Evolutionary conservation across 2,329 filamentous ascomycete species (phyloP), one percentile per base, ranked within the genome.

Genomic region (Aspergillus sp.): DNA sequence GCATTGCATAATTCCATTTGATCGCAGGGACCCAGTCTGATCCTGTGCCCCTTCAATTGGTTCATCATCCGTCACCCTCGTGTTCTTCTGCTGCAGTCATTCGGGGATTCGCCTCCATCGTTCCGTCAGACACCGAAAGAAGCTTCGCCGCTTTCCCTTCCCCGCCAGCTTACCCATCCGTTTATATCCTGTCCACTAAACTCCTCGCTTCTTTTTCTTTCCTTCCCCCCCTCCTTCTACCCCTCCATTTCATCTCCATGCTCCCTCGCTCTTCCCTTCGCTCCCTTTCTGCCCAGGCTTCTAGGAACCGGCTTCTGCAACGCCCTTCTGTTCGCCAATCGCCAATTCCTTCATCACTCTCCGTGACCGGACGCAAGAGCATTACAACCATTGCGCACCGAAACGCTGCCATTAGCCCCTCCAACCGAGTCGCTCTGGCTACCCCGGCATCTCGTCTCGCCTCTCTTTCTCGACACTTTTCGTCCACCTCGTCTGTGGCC

Each of bases 401-500:
- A 26, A 53, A 16, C 31, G 12, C 50, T 14, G 47, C 58, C 29
- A 36, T 22, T 45, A 14, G n/a, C 32, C 47, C 32, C 42, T 24
- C 26, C 20, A 63, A 49, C 14, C 55, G 50, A 55, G 46, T 31
- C 54, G 49, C 62, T 58, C 70, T 74, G 72, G 72, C 65, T 66
- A 62, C 65, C 58, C 32, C 57, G 39, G 54, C 61, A 14, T 66
- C 71, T 46, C 76, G 79, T 56, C 74, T 81, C 29, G 68, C 73
- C 49, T 72, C 73, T 18, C 64, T 81, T 18, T 70, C 77, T 4
- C 71, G 74, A 58, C 79, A 81, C 52, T 76, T 81, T 59, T 72
- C 75, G 26, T 71, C 70, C 6, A 70, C 71, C 11, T 59, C 71
- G 14, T 50, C 55, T 4, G 31, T 54, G 4, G 45, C 63, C n/a